phyloP scores from a whole-genome alignment of 1,139 yeast species.

The Kodamaea ohmeri region DNA sequence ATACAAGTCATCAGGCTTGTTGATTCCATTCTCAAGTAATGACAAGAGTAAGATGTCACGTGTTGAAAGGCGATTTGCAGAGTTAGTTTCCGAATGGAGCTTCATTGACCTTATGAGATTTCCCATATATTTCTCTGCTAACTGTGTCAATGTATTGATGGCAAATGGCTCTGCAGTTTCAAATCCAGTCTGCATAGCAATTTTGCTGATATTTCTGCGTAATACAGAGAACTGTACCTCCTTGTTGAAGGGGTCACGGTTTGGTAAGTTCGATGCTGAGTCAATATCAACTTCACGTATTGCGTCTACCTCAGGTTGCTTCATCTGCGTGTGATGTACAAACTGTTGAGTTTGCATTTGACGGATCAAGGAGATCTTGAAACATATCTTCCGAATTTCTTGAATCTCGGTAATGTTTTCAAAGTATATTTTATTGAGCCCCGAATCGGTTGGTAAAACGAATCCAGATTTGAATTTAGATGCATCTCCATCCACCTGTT shows the following conservation, averaged over 20 bases:
- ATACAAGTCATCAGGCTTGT: slow-evolving; percentile 73
- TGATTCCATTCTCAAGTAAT: slow-evolving; percentile 80
- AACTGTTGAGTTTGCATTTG: slow-evolving; percentile 87
- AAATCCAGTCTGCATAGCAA: slow-evolving; percentile 92
- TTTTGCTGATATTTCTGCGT: slow-evolving; percentile 67
- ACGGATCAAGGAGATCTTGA: slow-evolving; percentile 82
- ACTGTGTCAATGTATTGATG: slow-evolving; percentile 72
- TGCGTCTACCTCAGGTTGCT: slow-evolving; percentile 63
- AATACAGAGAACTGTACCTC: slow-evolving; percentile 65
- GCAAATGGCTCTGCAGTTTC: slow-evolving; percentile 81
- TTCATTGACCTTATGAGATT: slow-evolving; percentile 73
- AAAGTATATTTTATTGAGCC: slow-evolving; percentile 59
- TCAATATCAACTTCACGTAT: slow-evolving; percentile 73
- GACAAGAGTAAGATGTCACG: slow-evolving; percentile 58
- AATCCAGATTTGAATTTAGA: slow-evolving; percentile 28
- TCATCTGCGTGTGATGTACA: slow-evolving; percentile 71
- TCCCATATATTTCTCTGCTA: slow-evolving; percentile 76
- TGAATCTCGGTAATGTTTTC: slow-evolving; percentile 78
- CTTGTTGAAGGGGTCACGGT: slow-evolving; percentile 57
- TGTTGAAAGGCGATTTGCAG: slow-evolving; percentile 43
- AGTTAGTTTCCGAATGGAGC: slow-evolving; percentile 63
- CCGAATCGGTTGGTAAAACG: slow-evolving; percentile 42
- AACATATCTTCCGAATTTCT: slow-evolving; percentile 82
- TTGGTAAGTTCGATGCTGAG: slow-evolving; percentile 68
- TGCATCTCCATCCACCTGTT: slow-evolving; percentile 30